phyloP scores from a whole-genome alignment of 1,284 basidiomycete genomes.

The Cryptococcus jaspeensis region DNA sequence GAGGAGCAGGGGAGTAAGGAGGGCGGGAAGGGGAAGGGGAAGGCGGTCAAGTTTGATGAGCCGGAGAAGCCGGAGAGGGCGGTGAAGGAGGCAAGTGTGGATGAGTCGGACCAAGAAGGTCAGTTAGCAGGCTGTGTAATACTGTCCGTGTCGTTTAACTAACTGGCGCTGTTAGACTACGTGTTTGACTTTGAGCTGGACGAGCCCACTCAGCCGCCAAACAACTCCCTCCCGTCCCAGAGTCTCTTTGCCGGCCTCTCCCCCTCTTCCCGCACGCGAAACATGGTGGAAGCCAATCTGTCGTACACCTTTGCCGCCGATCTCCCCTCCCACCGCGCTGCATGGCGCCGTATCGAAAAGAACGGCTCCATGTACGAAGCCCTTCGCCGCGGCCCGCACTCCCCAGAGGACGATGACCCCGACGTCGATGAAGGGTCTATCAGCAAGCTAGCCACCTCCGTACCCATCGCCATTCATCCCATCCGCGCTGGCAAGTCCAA shows the following conservation, averaged over 20 bases:
- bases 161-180: constrained; percentile 26
- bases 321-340: constrained; percentile 48
- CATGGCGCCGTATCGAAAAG: constrained; percentile 38
- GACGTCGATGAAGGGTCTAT: constrained; percentile 17
- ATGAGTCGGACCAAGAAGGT: constrained; percentile 11
- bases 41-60: constrained; percentile 39
- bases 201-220: constrained; percentile 10
- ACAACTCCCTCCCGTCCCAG: background rate
- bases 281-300: constrained; percentile 45
- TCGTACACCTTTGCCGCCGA: constrained; percentile 48
- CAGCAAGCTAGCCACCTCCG: constrained; percentile 38
- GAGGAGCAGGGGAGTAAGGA: constrained; percentile 11
- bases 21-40: constrained; percentile 17
- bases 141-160: background rate
- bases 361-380: constrained; percentile 27
- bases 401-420: constrained; percentile 20
- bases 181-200: constrained; percentile 52
- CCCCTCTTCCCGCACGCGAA: constrained; percentile 21
- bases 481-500: constrained; percentile 1
- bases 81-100: constrained; percentile 9
- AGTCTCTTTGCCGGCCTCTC: background rate
- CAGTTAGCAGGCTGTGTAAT: constrained; percentile 2
- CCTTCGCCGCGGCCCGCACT: constrained; percentile 10
- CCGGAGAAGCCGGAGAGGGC: constrained; percentile 14
- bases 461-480: constrained; percentile 43